Evolutionary conservation across 768 basidiomycete species (phyloP), one percentile per base, ranked within the genome.

Genomic region (Mycena leptocephala): DNA sequence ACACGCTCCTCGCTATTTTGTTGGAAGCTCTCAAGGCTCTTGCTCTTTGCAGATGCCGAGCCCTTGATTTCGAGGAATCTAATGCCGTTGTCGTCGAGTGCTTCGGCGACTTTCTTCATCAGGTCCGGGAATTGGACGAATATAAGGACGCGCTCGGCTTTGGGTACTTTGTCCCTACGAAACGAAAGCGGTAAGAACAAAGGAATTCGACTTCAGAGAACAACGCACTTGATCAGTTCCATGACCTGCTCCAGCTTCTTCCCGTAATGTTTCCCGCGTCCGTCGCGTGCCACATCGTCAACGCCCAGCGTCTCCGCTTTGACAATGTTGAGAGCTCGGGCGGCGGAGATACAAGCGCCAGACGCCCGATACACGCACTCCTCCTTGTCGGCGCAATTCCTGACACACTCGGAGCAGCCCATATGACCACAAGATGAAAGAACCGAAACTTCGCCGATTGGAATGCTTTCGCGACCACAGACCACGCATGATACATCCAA

Each of bases 41-140:
- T 95, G 84, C 95, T 96, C 87, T 94, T 95, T 78, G 90, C 87
- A 63, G 91, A 89, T 6, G 95, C 94, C 5, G 91, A 90, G 51
- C 97, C 96, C 72, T 91, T 92, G 85, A 98, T 95, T 81, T 96
- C 94, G 65, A 96, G 89, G 86, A 92, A 96, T 53, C 89, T 88
- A 80, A 98, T 92, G 55, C 92, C 90, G 81, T 96, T 89, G 67
- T 91, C 90, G 2, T 83, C 86, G 77, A 99, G 90, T 0, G 96
- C 96, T 76, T 96, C 95, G 10, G 93, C 92, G 35, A 98, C 95
- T 84, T 98, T 98, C 82, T 93, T 93, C 91, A 95, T 96, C 73
- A 99, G 89, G 85, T 98, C 97, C 7, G 92, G 93, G 89, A 97
- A 99, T 81, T 99, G 97, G n/a, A 98, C 95, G 85, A 99, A 99